Evolutionary conservation across 2,329 filamentous ascomycete species (phyloP), one percentile per base, ranked within the genome.

Genomic region (Diaporthe velutina): DNA sequence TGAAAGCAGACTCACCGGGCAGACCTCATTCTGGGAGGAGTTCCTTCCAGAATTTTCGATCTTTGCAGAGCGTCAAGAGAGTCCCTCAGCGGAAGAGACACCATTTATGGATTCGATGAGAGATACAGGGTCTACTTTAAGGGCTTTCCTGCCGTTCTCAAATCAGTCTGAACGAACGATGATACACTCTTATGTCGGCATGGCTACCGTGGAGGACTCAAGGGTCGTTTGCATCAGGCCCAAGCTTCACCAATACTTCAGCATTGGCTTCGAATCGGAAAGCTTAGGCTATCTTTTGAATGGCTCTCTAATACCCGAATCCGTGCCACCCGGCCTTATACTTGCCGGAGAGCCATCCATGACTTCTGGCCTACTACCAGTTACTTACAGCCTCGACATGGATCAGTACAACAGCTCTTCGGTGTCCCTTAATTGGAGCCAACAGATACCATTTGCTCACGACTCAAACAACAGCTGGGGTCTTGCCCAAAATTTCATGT

Each of bases 141-240:
- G 54, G 30, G 52, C 52, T 10, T 55, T 55, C 30, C 12, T 55
- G 7, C 52, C 52, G 15, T 33, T 55, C 13, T 55, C 52, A 1
- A 55, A 55, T 22, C 52, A 55, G 52, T 33, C 52, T 33, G 52
- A 55, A 55, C 17, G 52, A 55, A 55, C 52, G 17, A 55, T 55
- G 52, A 30, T 55, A 19, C 28, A 55, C 28, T 55, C 52, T 1
- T 55, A 55, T 28, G 28, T 55, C 28, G 52, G 52, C 15, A 33
- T 55, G 52, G 52, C 52, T 22, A 55, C 52, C 17, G 28, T 55
- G 25, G 52, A 55, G 28, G 52, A 55, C 28, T 55, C 52, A 8
- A 55, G 52, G 17, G 52, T 55, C 17, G 28, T 55, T 9, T 55
- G 52, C 28, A 17, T 55, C 30, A 30, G 52, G 52, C 52, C 52